Conservation (phyloP, 495 filamentous ascomycete species). For the Aspergillus biplanus region DNA sequence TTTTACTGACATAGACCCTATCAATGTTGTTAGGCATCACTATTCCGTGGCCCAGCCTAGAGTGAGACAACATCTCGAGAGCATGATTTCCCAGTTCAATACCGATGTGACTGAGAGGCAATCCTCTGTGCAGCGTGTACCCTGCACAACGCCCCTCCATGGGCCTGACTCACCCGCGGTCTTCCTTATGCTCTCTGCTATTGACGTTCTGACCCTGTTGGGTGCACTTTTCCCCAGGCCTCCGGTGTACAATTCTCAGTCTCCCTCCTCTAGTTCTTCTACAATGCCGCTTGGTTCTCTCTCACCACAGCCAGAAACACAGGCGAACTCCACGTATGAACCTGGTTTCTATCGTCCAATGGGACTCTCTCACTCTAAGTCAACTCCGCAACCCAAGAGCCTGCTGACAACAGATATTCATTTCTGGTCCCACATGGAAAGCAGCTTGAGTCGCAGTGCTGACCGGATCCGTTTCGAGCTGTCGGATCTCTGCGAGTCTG, state of each 20-base stretch:
- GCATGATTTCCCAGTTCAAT: constrained; percentile 67
- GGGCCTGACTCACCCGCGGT: constrained; percentile 32
- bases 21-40: constrained; percentile 38
- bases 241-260: constrained; percentile 32
- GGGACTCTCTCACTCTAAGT: constrained; percentile 22
- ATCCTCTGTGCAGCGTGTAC: constrained; percentile 1
- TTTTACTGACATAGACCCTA: neutral
- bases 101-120: constrained; percentile 10
- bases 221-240: constrained; percentile 47
- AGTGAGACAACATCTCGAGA: constrained; percentile 75
- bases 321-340: constrained; percentile 22
- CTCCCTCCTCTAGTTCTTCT: constrained; percentile 26
- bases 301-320: constrained; percentile 18
- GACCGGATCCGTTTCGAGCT: constrained; percentile 51
- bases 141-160: constrained; percentile 1
- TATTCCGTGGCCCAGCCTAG: constrained; percentile 52
- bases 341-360: constrained; percentile 36
- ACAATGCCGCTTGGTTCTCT: constrained; percentile 21
- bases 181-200: constrained; percentile 46
- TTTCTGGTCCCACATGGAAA: constrained; percentile 31
- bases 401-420: constrained; percentile 36
- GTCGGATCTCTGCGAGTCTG: constrained; percentile 42
- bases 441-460: constrained; percentile 35
- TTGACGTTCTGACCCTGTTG: constrained; percentile 45
- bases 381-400: constrained; percentile 27